phyloP scores from a whole-genome alignment of 495 filamentous ascomycete species.

The Penicillium parvum region DNA sequence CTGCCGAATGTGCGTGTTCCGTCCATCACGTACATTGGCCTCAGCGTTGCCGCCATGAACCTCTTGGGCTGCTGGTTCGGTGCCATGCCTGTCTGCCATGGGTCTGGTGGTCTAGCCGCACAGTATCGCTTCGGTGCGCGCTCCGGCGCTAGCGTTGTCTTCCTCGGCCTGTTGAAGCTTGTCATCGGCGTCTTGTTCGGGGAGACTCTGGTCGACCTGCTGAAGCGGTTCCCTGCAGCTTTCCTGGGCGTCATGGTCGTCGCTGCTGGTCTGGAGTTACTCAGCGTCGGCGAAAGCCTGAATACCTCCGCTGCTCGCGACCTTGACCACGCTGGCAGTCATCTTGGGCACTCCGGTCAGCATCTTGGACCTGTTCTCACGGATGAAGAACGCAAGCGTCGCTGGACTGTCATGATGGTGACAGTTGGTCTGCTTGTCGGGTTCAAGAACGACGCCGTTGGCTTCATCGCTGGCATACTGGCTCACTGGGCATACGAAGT shows the following conservation, averaged over 20 bases:
- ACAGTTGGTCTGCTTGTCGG: conserved; percentile 76
- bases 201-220: conserved; percentile 58
- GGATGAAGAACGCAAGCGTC: conserved; percentile 59
- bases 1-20: conserved; percentile 63
- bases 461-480: conserved; percentile 75
- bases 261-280: conserved; percentile 80
- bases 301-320: conserved; percentile 67
- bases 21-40: conserved; percentile 64
- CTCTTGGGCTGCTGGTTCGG: conserved; percentile 84
- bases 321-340: conserved; percentile 29
- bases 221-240: conserved; percentile 65
- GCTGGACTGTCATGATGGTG: conserved; percentile 84
- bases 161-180: conserved; percentile 75
- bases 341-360: conserved; percentile 39
- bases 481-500: conserved; percentile 56
- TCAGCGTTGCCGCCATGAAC: conserved; percentile 81
- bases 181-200: conserved; percentile 70
- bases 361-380: conserved; percentile 39
- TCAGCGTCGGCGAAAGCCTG: conserved; percentile 75
- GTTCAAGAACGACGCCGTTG: conserved; percentile 85
- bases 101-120: conserved; percentile 82
- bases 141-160: conserved; percentile 74
- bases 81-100: conserved; percentile 93
- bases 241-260: conserved; percentile 84
- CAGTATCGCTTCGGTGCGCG: conserved; percentile 89